Evolutionary conservation across 1,284 basidiomycete genomes (phyloP).

Genomic region (Cystobasidiaceae sp.): DNA sequence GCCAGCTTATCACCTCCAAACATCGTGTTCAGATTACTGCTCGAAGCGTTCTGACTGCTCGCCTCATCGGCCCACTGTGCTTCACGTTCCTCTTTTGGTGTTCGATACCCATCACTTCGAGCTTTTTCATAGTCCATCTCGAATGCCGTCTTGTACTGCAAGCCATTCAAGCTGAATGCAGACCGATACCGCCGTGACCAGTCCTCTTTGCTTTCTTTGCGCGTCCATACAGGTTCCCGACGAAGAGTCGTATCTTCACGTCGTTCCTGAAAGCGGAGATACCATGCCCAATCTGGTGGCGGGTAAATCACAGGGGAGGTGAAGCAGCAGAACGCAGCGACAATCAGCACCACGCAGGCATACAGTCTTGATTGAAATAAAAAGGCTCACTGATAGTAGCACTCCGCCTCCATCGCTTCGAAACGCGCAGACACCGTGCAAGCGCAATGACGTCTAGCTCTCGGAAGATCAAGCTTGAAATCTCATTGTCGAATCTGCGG

Average conservation of each 20-base stretch:
- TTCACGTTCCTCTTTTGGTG: constrained; percentile 31
- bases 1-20: constrained; percentile 20
- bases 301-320: neutral
- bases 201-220: constrained; percentile 32
- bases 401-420: constrained; percentile 27
- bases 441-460: constrained; percentile 27
- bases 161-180: constrained; percentile 18
- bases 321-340: neutral
- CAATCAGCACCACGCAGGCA: neutral
- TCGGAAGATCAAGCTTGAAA: constrained; percentile 25
- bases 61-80: constrained; percentile 30
- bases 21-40: neutral
- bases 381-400: constrained; percentile 26
- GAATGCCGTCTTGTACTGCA: constrained; percentile 23
- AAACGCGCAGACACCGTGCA: constrained; percentile 18
- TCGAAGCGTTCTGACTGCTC: no score
- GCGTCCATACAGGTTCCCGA: constrained; percentile 30
- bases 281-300: constrained; percentile 32
- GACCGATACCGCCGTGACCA: constrained; percentile 30
- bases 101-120: constrained; percentile 32
- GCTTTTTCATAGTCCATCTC: constrained; percentile 32
- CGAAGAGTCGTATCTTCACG: neutral
- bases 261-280: constrained; percentile 21
- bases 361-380: neutral
- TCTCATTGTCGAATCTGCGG: constrained; percentile 28